Evolutionary conservation across 768 basidiomycete genomes (phyloP).

Genomic region (Hericium erinaceus): DNA sequence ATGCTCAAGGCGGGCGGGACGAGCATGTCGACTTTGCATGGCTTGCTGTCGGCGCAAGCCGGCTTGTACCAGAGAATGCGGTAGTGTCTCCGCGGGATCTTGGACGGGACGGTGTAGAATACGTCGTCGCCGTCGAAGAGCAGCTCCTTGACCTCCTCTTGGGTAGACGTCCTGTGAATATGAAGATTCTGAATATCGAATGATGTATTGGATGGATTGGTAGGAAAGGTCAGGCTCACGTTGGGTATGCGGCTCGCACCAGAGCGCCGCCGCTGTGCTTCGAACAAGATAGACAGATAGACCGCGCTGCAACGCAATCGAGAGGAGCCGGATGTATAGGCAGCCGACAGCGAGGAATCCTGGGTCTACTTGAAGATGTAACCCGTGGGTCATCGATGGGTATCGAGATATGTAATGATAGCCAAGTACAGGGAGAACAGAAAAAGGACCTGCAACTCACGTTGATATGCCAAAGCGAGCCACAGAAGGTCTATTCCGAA

Average conservation of each 20-base stretch:
- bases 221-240: slow-evolving; percentile 2
- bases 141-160: slow-evolving; percentile 32
- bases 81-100: slow-evolving; percentile 31
- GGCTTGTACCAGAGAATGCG: slow-evolving; percentile 30
- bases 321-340: neutral
- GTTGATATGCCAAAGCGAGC: too few relatives aligned
- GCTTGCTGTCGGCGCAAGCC: neutral
- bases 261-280: slow-evolving; percentile 14
- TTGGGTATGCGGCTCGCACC: slow-evolving; percentile 15
- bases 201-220: too few relatives aligned
- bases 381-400: too few relatives aligned
- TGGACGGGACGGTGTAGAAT: slow-evolving; percentile 31
- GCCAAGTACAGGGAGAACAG: too few relatives aligned
- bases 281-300: slow-evolving; percentile 18
- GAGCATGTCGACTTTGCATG: slow-evolving; percentile 27
- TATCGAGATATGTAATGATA: too few relatives aligned
- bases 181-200: neutral
- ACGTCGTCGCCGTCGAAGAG: slow-evolving; percentile 22
- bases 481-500: too few relatives aligned
- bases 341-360: too few relatives aligned
- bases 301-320: slow-evolving; percentile 7
- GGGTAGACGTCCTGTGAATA: slow-evolving; percentile 31
- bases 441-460: too few relatives aligned
- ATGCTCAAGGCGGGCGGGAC: slow-evolving; percentile 21
- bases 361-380: too few relatives aligned